These are phyloP conservation scores for Sonneratia caseolaris DNA, from an alignment of 345 rosid species.

Conservation along the genomic window DNA sequence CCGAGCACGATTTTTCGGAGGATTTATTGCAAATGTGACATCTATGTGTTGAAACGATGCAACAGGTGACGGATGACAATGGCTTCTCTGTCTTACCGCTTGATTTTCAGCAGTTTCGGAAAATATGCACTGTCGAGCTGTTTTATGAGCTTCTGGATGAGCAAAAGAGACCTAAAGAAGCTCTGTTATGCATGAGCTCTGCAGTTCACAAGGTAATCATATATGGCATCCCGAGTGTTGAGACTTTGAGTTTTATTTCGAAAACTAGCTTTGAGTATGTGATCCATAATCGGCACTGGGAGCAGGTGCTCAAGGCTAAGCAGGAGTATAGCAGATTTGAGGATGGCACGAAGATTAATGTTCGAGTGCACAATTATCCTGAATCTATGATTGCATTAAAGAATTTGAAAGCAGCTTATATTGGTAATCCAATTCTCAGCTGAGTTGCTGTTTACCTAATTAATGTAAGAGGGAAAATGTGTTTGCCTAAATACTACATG, in stretches of 20 bases:
- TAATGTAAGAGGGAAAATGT: neutral
- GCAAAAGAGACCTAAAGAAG: conserved; percentile 61
- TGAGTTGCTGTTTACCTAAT: neutral
- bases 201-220: conserved; percentile 72
- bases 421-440: conserved; percentile 40
- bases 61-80: conserved; percentile 59
- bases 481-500: neutral
- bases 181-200: conserved; percentile 66
- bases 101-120: conserved; percentile 61
- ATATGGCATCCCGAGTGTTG: neutral
- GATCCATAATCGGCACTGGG: conserved; percentile 1
- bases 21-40: neutral
- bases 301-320: conserved; percentile 34
- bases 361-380: conserved; percentile 69
- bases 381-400: conserved; percentile 76
- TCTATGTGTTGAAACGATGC: neutral
- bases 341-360: conserved; percentile 45
- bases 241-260: neutral
- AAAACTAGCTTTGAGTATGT: neutral
- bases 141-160: conserved; percentile 54
- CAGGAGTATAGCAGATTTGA: conserved; percentile 30
- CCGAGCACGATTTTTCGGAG: neutral
- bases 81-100: conserved; percentile 45
- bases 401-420: conserved; percentile 88
- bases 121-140: conserved; percentile 36